Base-by-base conservation (phyloP, 2,329 filamentous ascomycete genomes). In the Cladosporium velox region DNA sequence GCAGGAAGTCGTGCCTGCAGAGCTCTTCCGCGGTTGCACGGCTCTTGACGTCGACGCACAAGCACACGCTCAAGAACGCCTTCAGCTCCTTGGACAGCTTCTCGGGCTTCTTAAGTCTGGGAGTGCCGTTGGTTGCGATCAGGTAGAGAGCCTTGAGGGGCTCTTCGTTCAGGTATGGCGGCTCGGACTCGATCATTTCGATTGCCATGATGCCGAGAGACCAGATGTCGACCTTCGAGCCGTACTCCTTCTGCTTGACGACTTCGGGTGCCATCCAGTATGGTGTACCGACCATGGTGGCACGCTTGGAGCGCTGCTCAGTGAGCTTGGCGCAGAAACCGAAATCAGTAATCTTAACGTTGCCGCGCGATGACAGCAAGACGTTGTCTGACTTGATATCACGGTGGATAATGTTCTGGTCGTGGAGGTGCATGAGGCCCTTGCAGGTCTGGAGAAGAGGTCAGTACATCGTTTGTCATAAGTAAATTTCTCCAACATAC, bases 231-330 rank as follows among this genome's bases (percentile, higher is more conserved):
- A 98, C 95, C 84, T 98, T 98, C 76, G 91, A 91, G 47, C 94
- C 95, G 75, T 99, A 99, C 79, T 97, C 94, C 83, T 98, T 98
- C 79, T 98, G 95, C 83, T 98, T 98, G 77, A 99, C 95, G 54
- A 99, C 95, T 80, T 99, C 95, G 44, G 95, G 95, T 10, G 95
- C 95, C 95, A 99, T 99, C 95, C 95, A 99, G 85, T 98, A 99
- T 18, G 95, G 95, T 38, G 95, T 99, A 70, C 95, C 95, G 65
- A 99, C 95, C 95, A 99, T 98, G 66, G 95, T 99, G 52, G 94
- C 93, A 79, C 95, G 93, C 85, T 99, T 98, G 73, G 88, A 95
- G 81, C 96, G 96, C 70, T 93, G 90, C 77, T 98, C 95, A 41
- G 94, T 98, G 68, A 99, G 90, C 83, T 98, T 98, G 78, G 95